Evolutionary conservation across 306 rosid species (phyloP).

Genomic region (Cucurbita moschata): DNA sequence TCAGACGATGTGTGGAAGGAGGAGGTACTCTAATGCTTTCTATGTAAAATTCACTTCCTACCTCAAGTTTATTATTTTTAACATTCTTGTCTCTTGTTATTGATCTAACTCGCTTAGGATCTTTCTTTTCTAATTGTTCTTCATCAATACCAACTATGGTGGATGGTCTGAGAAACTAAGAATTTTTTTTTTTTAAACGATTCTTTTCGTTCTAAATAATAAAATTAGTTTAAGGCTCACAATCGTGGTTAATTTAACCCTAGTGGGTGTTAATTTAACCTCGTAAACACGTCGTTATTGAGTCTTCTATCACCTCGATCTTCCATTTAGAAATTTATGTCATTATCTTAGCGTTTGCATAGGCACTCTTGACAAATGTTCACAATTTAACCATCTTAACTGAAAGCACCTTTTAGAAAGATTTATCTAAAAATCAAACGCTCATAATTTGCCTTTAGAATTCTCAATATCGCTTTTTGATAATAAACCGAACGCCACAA

Average conservation of each 20-base stretch:
- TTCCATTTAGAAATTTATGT: no score
- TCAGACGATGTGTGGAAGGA: conserved; percentile 8
- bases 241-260: no score
- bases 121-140: not conserved
- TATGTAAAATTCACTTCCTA: not conserved
- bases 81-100: not conserved
- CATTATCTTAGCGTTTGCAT: no score
- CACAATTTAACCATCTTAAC: no score
- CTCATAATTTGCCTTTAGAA: not conserved
- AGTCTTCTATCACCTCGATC: no score
- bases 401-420: no score
- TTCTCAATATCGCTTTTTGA: not conserved
- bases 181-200: no score
- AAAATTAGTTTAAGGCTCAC: not conserved
- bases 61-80: not conserved
- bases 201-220: not conserved
- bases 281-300: no score
- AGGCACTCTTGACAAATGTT: no score
- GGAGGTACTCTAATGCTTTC: not conserved
- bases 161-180: not conserved
- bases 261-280: no score
- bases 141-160: not conserved
- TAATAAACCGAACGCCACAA: not conserved
- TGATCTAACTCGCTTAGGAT: not conserved
- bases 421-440: not conserved